These are phyloP conservation scores for Trichoderma orchidacearum DNA, from an alignment of 495 filamentous ascomycete genomes.

Conservation along the genomic window DNA sequence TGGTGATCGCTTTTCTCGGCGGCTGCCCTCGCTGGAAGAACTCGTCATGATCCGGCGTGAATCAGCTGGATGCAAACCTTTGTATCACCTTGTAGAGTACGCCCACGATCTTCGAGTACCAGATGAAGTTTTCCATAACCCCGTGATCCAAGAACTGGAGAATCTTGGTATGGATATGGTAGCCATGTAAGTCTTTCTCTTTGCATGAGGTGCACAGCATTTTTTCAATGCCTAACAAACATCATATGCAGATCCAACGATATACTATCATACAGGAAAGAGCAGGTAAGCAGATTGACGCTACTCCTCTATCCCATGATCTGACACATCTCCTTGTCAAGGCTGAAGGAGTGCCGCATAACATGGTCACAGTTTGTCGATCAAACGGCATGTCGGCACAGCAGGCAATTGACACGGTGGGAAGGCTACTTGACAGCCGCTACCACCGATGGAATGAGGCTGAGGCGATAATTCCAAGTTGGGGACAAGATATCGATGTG, in stretches of 20 bases:
- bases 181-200: conserved; percentile 10
- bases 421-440: conserved; percentile 10
- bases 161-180: conserved; percentile 17
- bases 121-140: conserved; percentile 15
- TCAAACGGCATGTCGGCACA: conserved; percentile 14
- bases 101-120: conserved; percentile 15
- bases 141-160: conserved; percentile 16
- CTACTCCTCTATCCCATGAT: neutral
- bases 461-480: conserved; percentile 14
- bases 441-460: conserved; percentile 22
- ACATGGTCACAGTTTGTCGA: conserved; percentile 18
- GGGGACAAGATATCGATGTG: conserved; percentile 15
- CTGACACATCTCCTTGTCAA: conserved; percentile 1
- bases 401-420: conserved; percentile 16
- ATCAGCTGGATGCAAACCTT: conserved; percentile 16
- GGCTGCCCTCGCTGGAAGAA: conserved; percentile 9
- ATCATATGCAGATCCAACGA: neutral
- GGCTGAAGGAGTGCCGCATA: conserved; percentile 17
- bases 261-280: neutral
- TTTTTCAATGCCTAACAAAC: conserved; percentile 1
- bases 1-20: conserved; percentile 5
- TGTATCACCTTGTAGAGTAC: conserved; percentile 21
- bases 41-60: conserved; percentile 11
- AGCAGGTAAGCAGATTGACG: neutral
- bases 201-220: neutral